These are phyloP conservation scores for Glycine latifolia DNA, from an alignment of 306 rosid genomes.

Conservation along the genomic window DNA sequence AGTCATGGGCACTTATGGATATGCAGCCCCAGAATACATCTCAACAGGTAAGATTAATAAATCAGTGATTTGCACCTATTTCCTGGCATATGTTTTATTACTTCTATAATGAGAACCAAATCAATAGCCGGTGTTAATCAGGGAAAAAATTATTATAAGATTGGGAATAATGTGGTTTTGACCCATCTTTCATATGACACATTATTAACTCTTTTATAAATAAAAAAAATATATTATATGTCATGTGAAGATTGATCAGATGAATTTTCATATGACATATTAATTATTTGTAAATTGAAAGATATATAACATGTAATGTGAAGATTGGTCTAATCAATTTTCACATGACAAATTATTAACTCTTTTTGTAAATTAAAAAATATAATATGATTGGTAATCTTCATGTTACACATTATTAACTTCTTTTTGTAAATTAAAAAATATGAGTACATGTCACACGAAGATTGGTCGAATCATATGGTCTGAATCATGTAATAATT, in stretches of 20 bases:
- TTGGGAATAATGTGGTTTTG: background rate
- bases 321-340: background rate
- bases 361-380: background rate
- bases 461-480: background rate
- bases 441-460: background rate
- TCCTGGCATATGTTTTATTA: background rate
- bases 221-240: background rate
- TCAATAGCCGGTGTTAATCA: background rate
- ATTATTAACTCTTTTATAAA: background rate
- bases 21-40: slow-evolving; percentile 96
- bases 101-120: background rate
- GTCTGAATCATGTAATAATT: background rate
- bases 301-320: background rate
- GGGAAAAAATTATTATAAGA: background rate
- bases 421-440: no score
- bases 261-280: background rate
- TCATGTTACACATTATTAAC: background rate
- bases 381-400: no score
- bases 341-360: background rate
- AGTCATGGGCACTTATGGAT: slow-evolving; percentile 97
- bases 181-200: background rate
- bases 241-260: no score
- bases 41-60: slow-evolving; percentile 65
- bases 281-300: background rate
- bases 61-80: no score